These are phyloP conservation scores for Diaporthe aspalathi DNA, from an alignment of 2,329 filamentous ascomycete species.

Conservation along the genomic window DNA sequence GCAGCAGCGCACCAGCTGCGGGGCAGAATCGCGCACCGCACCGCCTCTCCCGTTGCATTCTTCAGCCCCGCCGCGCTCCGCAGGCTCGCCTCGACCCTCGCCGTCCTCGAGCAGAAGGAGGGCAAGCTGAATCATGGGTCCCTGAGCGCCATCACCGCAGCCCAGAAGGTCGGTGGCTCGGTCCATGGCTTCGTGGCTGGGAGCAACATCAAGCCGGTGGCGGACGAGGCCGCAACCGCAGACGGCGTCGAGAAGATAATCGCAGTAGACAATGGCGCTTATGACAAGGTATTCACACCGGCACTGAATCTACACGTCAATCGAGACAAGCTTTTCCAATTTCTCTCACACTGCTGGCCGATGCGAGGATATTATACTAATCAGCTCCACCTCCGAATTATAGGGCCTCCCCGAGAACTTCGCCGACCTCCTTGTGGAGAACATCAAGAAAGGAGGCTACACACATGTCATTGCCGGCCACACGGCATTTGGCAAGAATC, in stretches of 20 bases:
- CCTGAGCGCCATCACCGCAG: slow-evolving; percentile 86
- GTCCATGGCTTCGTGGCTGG: slow-evolving; percentile 92
- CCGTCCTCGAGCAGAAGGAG: slow-evolving; percentile 91
- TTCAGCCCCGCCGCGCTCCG: slow-evolving; percentile 66
- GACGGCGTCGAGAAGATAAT: slow-evolving; percentile 93
- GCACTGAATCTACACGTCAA: slow-evolving; percentile 1
- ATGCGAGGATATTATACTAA: not conserved
- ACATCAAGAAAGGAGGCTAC: slow-evolving; percentile 95
- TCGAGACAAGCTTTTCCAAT: not conserved
- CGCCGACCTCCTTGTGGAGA: slow-evolving; percentile 92
- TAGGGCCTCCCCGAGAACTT: slow-evolving; percentile 93
- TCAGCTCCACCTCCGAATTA: not conserved
- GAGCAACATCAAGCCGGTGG: slow-evolving; percentile 77
- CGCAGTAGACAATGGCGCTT: slow-evolving; percentile 86
- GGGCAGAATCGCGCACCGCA: slow-evolving; percentile 36
- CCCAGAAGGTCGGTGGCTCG: slow-evolving; percentile 84
- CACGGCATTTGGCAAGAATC: slow-evolving; percentile 95
- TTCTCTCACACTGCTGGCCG: not conserved
- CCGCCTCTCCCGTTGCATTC: slow-evolving; percentile 47
- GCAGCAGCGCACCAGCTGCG: slow-evolving; percentile 37
- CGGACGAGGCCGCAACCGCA: slow-evolving; percentile 87
- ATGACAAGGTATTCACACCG: slow-evolving; percentile 78
- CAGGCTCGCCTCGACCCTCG: slow-evolving; percentile 86
- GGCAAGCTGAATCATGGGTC: slow-evolving; percentile 87
- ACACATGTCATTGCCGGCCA: slow-evolving; percentile 92